Conservation (phyloP, 1,139 yeast species). For the Hemisphaericaspora xylanilytica region DNA sequence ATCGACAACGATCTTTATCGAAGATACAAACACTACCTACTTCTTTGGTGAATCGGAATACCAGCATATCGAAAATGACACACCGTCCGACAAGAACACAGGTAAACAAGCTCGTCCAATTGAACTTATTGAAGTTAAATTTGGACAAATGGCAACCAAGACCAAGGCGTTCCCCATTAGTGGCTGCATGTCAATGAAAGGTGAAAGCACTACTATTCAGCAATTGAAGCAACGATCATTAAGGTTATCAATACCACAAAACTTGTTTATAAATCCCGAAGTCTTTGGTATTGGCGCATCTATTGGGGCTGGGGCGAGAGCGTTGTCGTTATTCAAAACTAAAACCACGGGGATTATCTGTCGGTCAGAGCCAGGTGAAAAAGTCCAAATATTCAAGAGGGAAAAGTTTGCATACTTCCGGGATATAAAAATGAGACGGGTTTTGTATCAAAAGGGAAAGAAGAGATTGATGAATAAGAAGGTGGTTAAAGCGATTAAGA, state of each 20-base stretch:
- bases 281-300: conserved; percentile 7
- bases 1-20: conserved; percentile 1
- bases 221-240: conserved; percentile 5
- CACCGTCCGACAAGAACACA: background rate
- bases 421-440: conserved; percentile 8
- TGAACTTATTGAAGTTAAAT: conserved; percentile 4
- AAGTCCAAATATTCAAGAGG: conserved; percentile 10
- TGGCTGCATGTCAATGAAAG: conserved; percentile 10
- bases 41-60: conserved; percentile 4
- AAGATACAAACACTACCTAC: conserved; percentile 3
- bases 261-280: conserved; percentile 7
- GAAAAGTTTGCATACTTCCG: conserved; percentile 10
- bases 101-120: background rate
- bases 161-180: conserved; percentile 6
- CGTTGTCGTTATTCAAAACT: conserved; percentile 6
- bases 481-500: conserved; percentile 3
- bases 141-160: background rate
- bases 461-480: conserved; percentile 3
- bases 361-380: conserved; percentile 8
- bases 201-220: conserved; percentile 7
- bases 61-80: background rate
- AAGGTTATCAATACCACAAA: conserved; percentile 9
- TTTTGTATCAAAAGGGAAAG: conserved; percentile 1
- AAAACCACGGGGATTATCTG: conserved; percentile 9
- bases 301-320: conserved; percentile 10